Base-by-base conservation (phyloP, 768 basidiomycete genomes). In the Lyophyllum decastes region DNA sequence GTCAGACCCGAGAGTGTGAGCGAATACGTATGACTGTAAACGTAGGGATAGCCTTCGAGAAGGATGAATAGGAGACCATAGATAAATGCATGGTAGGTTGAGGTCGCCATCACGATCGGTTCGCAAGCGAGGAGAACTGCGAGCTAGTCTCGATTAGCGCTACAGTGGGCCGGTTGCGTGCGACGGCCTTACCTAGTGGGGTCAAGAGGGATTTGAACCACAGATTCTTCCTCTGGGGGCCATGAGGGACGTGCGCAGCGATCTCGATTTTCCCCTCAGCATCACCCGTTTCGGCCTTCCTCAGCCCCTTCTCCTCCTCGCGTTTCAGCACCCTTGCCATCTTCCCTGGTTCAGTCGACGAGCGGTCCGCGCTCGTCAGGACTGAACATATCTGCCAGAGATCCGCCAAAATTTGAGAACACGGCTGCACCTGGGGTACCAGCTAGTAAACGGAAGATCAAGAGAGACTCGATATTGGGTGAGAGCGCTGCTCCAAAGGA, bases 341-440 rank as follows among this genome's bases (percentile, higher is more conserved):
- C 51, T 38, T 43, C 12, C 26, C 19, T 11, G 51, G 51, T 21
- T 52, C 51, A 34, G 51, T 52, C 61, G 1, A 56, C 48, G 2
- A 62, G 27, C 22, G 61, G 58, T 11, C 54, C 55, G 12, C 58
- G 58, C 19, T 62, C 61, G 9, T 59, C 61, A 17, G 61, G 58
- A 4, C 58, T 59, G 47, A 62, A 62, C 58, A 62, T 59, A 44
- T 62, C 61, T 10, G 61, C 50, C 0, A 62, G 34, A 1, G 61
- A 59, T 19, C 53, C 58, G 24, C 53, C 54, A 25, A 55, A 62
- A 30, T 55, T 62, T n/a, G 61, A 59, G 34, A 62, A 46, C 0
- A 57, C 56, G n/a, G 56, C 56, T 21, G 56, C 27, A 8, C 47
- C 27, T 14, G 52, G 56, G 19, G 49, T 21, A n/a, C 56, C 48